These are phyloP conservation scores for Medakamo hakoo DNA, from an alignment of 139 green algal species.

Conservation along the genomic window DNA sequence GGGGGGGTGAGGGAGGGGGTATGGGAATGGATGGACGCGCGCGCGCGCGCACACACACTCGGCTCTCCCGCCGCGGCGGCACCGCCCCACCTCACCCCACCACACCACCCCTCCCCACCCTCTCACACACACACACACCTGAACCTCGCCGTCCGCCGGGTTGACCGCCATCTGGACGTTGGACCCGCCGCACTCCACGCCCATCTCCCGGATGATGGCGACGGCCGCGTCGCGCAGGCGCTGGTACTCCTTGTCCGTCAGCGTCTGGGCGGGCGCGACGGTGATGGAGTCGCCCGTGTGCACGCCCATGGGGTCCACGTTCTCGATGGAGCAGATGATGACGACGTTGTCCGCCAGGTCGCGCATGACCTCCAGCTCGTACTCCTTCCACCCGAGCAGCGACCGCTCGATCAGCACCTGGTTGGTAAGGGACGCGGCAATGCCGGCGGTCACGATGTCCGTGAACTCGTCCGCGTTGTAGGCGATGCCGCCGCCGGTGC, in stretches of 20 bases:
- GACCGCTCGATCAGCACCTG: constrained; percentile 76
- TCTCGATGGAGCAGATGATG: constrained; percentile 99
- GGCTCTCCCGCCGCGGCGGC: too few species aligned
- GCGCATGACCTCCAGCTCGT: constrained; percentile 91
- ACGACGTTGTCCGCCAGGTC: constrained; percentile 97
- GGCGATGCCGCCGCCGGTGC: constrained; percentile 91
- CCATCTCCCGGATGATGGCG: constrained; percentile 93
- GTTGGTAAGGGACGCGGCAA: constrained; percentile 83
- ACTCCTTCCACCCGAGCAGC: constrained; percentile 97
- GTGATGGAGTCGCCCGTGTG: constrained; percentile 84
- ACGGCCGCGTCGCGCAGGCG: constrained; percentile 74
- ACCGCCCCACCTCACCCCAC: too few species aligned
- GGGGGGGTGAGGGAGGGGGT: too few species aligned
- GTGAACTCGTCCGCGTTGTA: constrained; percentile 98
- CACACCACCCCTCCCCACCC: too few species aligned
- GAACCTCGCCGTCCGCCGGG: constrained; percentile 61
- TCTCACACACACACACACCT: too few species aligned
- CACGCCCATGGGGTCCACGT: constrained; percentile 99
- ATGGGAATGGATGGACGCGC: too few species aligned
- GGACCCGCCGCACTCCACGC: constrained; percentile 94
- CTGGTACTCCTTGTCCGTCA: constrained; percentile 79
- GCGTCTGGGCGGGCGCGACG: constrained; percentile 36
- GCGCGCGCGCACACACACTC: too few species aligned
- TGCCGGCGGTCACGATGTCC: constrained; percentile 58
- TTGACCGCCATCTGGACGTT: constrained; percentile 98